Conservation (phyloP, 108 stramenopile genomes). For the Epipyxis sp. region DNA sequence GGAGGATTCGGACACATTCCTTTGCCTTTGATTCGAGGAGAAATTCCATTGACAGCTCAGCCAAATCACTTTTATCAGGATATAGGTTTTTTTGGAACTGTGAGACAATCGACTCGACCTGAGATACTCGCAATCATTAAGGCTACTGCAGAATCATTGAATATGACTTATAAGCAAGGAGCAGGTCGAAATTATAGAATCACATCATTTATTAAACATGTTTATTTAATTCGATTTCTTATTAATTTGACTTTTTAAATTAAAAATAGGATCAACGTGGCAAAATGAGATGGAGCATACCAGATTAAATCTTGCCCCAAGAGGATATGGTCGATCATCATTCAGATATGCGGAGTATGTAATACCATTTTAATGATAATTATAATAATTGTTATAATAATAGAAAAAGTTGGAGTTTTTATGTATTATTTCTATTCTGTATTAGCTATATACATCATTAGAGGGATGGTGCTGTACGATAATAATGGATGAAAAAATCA, state of each 20-base stretch:
- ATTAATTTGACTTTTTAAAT: too few species aligned
- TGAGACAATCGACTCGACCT: background rate
- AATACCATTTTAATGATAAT: too few species aligned
- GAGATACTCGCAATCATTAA: background rate
- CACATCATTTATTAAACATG: too few species aligned
- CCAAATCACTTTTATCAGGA: background rate
- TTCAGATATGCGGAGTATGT: constrained; percentile 26
- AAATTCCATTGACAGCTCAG: background rate
- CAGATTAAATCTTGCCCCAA: background rate
- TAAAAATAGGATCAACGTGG: too few species aligned
- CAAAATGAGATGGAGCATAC: background rate
- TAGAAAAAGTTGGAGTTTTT: too few species aligned
- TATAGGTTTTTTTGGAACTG: background rate
- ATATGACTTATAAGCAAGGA: background rate
- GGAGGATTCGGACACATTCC: constrained; percentile 30
- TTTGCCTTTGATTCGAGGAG: background rate
- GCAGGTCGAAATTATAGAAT: too few species aligned
- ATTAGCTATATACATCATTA: too few species aligned
- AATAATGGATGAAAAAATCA: too few species aligned
- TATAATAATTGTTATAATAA: too few species aligned
- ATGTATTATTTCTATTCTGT: too few species aligned
- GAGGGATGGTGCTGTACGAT: too few species aligned
- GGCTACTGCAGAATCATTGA: background rate
- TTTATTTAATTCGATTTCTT: too few species aligned
- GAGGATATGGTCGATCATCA: constrained; percentile 27